phyloP scores from a whole-genome alignment of 1,139 yeast species.

The Sugiyamaella grinbergsii region DNA sequence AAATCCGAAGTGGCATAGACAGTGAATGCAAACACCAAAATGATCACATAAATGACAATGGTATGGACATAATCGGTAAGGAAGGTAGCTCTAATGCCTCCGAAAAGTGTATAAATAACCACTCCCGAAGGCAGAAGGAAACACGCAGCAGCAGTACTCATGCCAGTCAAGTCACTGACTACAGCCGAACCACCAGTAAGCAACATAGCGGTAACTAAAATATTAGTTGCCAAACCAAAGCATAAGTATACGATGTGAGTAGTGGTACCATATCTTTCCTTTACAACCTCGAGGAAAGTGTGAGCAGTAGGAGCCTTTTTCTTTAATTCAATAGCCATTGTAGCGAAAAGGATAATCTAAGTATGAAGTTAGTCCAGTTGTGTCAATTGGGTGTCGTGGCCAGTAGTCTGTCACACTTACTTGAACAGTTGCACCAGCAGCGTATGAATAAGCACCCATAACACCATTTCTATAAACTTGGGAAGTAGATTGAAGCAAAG shows the following conservation, averaged over 20 bases:
- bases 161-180: conserved; percentile 67
- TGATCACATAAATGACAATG: conserved; percentile 48
- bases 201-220: conserved; percentile 81
- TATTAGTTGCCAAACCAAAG: conserved; percentile 84
- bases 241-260: conserved; percentile 71
- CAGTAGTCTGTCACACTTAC: not conserved
- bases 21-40: conserved; percentile 41
- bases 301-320: conserved; percentile 51
- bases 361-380: not conserved
- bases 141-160: conserved; percentile 79
- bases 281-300: conserved; percentile 70
- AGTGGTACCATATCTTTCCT: conserved; percentile 64
- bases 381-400: not conserved
- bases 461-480: conserved; percentile 79
- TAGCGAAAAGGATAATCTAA: conserved; percentile 63
- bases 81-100: conserved; percentile 90
- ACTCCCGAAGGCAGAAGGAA: conserved; percentile 83
- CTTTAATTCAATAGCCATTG: conserved; percentile 69
- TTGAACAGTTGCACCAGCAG: conserved; percentile 76
- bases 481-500: conserved; percentile 73
- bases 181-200: conserved; percentile 83
- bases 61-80: conserved; percentile 85
- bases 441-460: conserved; percentile 73
- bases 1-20: conserved; percentile 54
- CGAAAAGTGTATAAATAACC: conserved; percentile 76